phyloP scores from a whole-genome alignment of 225 moss, liverwort and hornwort species.

The Ulota crispa region DNA sequence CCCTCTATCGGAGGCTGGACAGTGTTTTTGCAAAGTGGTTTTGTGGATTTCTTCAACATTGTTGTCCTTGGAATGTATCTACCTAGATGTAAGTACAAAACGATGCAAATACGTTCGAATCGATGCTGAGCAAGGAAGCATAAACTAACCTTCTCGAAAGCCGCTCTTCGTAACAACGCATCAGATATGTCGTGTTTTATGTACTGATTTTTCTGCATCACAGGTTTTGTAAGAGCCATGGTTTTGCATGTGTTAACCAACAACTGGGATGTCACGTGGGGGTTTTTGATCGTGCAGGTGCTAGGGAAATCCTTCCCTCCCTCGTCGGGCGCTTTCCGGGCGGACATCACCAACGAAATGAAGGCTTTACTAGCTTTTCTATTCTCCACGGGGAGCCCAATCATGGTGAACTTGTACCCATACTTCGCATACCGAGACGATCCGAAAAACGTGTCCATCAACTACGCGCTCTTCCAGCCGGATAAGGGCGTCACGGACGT shows the following conservation, averaged over 20 bases:
- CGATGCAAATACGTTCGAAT: not conserved
- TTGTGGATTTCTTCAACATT: not conserved
- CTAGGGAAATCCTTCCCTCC: conserved; percentile 66
- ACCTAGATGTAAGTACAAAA: not conserved
- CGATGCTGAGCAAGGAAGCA: not conserved
- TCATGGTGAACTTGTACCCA: conserved; percentile 59
- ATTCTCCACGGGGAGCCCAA: conserved; percentile 21
- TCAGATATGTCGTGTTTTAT: not conserved
- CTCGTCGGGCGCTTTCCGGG: conserved; percentile 48
- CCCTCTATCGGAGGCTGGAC: not conserved
- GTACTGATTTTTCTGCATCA: not conserved
- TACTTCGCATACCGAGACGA: conserved; percentile 58
- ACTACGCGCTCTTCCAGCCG: conserved; percentile 45
- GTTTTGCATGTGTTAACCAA: not conserved
- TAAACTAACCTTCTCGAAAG: not conserved
- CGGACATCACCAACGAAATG: conserved; percentile 43
- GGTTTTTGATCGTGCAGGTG: conserved; percentile 14
- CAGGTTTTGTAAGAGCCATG: not conserved
- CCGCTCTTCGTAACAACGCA: not conserved
- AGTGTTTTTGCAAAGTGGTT: not conserved
- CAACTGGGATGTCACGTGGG: not conserved
- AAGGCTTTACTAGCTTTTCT: conserved; percentile 38
- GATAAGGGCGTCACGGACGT: conserved; percentile 54
- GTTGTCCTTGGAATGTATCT: not conserved
- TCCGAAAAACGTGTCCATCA: conserved; percentile 50